Evolutionary conservation across 805 yeast genomes (phyloP).

Genomic region (Kuraishia borneana): DNA sequence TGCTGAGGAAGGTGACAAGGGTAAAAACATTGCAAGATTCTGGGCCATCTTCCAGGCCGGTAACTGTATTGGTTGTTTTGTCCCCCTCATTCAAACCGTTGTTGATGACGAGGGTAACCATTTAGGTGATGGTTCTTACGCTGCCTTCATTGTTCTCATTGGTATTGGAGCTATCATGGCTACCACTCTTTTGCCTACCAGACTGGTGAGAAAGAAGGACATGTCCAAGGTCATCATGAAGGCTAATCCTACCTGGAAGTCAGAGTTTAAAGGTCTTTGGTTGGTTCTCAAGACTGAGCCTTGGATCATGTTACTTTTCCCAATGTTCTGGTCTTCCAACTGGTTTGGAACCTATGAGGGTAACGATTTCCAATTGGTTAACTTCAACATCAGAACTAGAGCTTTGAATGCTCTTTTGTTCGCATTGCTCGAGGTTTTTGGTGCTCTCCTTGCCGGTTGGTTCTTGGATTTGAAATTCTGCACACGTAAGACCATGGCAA

Average conservation of each 20-base stretch:
- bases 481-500: slow-evolving; percentile 30
- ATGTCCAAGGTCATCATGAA: slow-evolving; percentile 34
- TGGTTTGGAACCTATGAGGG: slow-evolving; percentile 55
- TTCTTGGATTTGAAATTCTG: slow-evolving; percentile 30
- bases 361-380: slow-evolving; percentile 39
- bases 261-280: slow-evolving; percentile 16
- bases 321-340: slow-evolving; percentile 48
- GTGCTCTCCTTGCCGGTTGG: slow-evolving; percentile 35
- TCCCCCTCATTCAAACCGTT: slow-evolving; percentile 45
- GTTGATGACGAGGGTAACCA: slow-evolving; percentile 22
- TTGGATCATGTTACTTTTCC: slow-evolving; percentile 34
- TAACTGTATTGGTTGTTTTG: slow-evolving; percentile 46
- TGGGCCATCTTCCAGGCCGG: slow-evolving; percentile 56
- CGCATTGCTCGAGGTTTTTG: slow-evolving; percentile 46
- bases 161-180: slow-evolving; percentile 33
- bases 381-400: slow-evolving; percentile 45
- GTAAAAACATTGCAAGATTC: slow-evolving; percentile 39
- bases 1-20: slow-evolving; percentile 42
- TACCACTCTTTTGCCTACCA: slow-evolving; percentile 32
- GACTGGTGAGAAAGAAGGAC: slow-evolving; percentile 36
- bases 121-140: slow-evolving; percentile 35
- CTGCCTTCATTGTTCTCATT: slow-evolving; percentile 44
- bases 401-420: slow-evolving; percentile 46
- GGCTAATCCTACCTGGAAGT: slow-evolving; percentile 32
- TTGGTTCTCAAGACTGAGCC: slow-evolving; percentile 18